Evolutionary conservation across 106 monocot genomes (phyloP), one percentile per base, ranked within the genome.

Genomic region (Narthecium ossifragum): DNA sequence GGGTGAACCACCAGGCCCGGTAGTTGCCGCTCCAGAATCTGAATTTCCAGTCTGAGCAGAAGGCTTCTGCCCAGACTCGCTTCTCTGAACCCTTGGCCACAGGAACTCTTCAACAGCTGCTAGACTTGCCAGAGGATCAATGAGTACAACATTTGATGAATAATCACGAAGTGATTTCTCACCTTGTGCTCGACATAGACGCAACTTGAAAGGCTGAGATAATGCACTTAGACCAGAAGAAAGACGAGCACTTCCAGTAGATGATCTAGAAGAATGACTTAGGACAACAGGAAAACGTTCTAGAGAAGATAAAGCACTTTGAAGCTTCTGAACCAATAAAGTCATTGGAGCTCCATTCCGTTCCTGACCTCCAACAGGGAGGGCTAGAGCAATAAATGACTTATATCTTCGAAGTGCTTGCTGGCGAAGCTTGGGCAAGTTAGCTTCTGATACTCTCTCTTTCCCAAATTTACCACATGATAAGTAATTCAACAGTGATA

Each of bases 111-210:
- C 98, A 63, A 98, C 80, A 31, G 87, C 80, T 51, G 87, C 91
- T 53, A 98, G 61, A 56, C 84, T 98, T 13, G 91, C 98, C 34
- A 98, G 59, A 26, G 98, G 98, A 63, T 98, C 91, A 25, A 98
- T 98, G 27, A 98, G 82, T 1, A 98, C 91, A 72, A 98, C 61
- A 63, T 91, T 98, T 12, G 96, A 86, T 41, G 98, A 91, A 68
- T 98, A 91, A 79, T 98, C 98, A 56, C 87, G 84, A 51, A 98
- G 76, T 28, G 90, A 87, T 68, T 98, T 98, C 55, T 98, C 98
- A 18, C 87, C 87, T 39, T 69, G 78, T 15, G 91, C 84, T 61
- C 98, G 69, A 62, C 87, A 98, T 31, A 98, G 74, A 7, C 98
- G 80, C 60, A 98, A 63, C 72, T 98, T 98, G 48, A 98, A 82